A percentile compares a stretch with the other conserved stretches of the same genome.
phyloP scores from a whole-genome alignment of 495 filamentous ascomycete genomes.

The Penicillium desertorum region DNA sequence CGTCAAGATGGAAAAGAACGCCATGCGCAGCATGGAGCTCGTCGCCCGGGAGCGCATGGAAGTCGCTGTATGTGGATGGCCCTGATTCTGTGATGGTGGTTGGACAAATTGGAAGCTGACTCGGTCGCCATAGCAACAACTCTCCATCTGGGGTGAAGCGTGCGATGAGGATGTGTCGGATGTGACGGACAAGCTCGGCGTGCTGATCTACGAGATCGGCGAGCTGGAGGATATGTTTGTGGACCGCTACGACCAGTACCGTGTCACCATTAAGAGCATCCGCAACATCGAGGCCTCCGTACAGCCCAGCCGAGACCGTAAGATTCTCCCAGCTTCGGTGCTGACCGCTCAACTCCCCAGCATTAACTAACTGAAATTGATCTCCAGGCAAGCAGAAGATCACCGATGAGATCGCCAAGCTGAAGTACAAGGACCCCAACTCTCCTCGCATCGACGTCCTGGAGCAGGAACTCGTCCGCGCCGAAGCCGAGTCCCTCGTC shows the following conservation, averaged over 20 bases:
- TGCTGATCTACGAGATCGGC: constrained; percentile 96
- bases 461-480: constrained; percentile 97
- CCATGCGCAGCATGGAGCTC: constrained; percentile 96
- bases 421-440: constrained; percentile 99
- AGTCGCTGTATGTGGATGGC: constrained; percentile 69
- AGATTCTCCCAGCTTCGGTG: constrained; percentile 26
- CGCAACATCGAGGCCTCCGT: constrained; percentile 98
- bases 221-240: constrained; percentile 98
- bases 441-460: constrained; percentile 96
- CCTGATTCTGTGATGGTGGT: not conserved
- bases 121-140: constrained; percentile 72
- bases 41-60: constrained; percentile 97
- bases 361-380: constrained; percentile 12
- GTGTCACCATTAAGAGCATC: constrained; percentile 98
- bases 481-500: constrained; percentile 96
- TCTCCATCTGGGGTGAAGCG: constrained; percentile 95
- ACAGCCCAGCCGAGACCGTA: constrained; percentile 95
- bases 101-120: constrained; percentile 16
- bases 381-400: constrained; percentile 90
- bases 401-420: constrained; percentile 95
- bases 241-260: constrained; percentile 98
- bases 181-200: constrained; percentile 97
- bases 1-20: constrained; percentile 99
- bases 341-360: not conserved
- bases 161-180: constrained; percentile 98